These are phyloP conservation scores for Tilletia walkeri DNA, from an alignment of 1,284 basidiomycete genomes.

Conservation along the genomic window DNA sequence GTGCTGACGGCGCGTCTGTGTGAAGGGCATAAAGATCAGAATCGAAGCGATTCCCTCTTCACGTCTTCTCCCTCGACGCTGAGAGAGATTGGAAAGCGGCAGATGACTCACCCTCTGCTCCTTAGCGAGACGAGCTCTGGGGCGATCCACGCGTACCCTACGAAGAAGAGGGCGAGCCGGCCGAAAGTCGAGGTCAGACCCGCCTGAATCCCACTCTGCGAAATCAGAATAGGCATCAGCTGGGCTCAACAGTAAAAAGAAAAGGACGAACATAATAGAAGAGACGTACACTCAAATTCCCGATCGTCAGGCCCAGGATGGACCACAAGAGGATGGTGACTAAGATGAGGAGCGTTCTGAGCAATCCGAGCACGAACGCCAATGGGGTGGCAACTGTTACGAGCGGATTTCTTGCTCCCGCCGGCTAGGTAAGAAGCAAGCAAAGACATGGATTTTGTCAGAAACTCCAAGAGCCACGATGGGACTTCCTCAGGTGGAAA, in stretches of 20 bases:
- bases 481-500: too few relatives aligned
- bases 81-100: constrained; percentile 22
- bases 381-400: constrained; percentile 20
- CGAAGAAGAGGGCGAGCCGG: background rate
- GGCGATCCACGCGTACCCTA: constrained; percentile 7
- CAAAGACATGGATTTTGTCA: background rate
- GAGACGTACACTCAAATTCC: background rate
- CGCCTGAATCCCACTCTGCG: constrained; percentile 1
- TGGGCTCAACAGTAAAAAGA: background rate
- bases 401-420: background rate
- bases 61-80: too few relatives aligned
- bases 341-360: constrained; percentile 3
- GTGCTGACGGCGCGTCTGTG: constrained; percentile 10
- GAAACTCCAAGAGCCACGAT: too few relatives aligned
- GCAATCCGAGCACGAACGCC: constrained; percentile 23
- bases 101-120: background rate
- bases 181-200: constrained; percentile 3
- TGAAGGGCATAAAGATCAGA: background rate
- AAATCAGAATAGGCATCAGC: background rate
- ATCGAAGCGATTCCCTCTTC: too few relatives aligned
- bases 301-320: background rate
- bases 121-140: constrained; percentile 10
- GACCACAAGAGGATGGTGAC: background rate
- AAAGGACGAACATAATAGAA: too few relatives aligned
- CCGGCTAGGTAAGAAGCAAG: background rate